Evolutionary conservation across 306 rosid species (phyloP).

Genomic region (Cicer yamashitae): DNA sequence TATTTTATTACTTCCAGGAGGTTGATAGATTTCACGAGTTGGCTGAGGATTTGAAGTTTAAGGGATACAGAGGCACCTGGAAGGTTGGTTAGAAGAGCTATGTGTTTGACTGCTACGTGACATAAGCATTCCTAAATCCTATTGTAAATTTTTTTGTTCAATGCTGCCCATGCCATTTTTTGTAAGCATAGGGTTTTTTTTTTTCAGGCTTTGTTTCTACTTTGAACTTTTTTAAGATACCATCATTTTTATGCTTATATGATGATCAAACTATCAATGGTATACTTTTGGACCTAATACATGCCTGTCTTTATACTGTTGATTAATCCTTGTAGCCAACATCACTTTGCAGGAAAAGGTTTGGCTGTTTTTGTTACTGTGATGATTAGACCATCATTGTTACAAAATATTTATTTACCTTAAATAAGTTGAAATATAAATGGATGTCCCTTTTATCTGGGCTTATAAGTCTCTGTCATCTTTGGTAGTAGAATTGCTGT

Average conservation of each 20-base stretch:
- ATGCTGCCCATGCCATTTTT: conserved; percentile 24
- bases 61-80: conserved; percentile 87
- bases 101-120: conserved; percentile 31
- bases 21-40: conserved; percentile 84
- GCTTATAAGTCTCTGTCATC: conserved; percentile 27
- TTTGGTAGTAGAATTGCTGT: conserved; percentile 32
- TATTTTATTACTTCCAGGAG: conserved; percentile 66
- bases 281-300: not conserved
- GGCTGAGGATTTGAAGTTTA: conserved; percentile 67
- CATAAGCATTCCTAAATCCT: conserved; percentile 34
- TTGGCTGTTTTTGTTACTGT: conserved; percentile 4
- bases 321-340: not conserved
- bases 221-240: conserved; percentile 2
- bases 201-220: conserved; percentile 24
- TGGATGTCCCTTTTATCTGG: conserved; percentile 1
- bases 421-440: not conserved
- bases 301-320: not conserved
- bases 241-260: conserved; percentile 9
- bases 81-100: conserved; percentile 63
- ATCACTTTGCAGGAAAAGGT: not conserved
- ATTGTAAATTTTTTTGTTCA: conserved; percentile 21
- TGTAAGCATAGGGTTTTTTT: conserved; percentile 14
- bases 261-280: conserved; percentile 16
- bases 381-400: conserved; percentile 27
- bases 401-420: not conserved